These are phyloP conservation scores for Macrophomina phaseolina DNA, from an alignment of 2,329 filamentous ascomycete species.

Conservation along the genomic window DNA sequence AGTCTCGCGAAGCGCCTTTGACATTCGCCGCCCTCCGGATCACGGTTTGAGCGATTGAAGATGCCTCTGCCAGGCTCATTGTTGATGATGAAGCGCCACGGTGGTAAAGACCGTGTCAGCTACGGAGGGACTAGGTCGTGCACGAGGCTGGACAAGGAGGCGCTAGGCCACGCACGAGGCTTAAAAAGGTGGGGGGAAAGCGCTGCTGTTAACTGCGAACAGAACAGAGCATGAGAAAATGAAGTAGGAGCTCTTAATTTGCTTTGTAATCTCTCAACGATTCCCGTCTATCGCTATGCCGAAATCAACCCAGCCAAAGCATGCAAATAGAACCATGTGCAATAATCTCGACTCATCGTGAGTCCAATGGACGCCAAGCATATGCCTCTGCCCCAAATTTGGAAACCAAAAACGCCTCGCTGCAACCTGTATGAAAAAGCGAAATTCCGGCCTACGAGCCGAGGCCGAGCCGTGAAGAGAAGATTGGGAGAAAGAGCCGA, in stretches of 20 bases:
- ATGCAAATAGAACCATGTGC: background rate
- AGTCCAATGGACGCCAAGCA: slow-evolving; percentile 26
- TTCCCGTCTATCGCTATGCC: slow-evolving; percentile 24
- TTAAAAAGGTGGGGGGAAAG: background rate
- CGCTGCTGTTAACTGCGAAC: background rate
- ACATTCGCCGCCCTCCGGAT: background rate
- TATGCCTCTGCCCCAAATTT: slow-evolving; percentile 20
- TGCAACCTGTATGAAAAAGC: slow-evolving; percentile 7
- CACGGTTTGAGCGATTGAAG: background rate
- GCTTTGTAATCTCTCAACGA: slow-evolving; percentile 1
- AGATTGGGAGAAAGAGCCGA: background rate
- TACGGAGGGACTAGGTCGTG: background rate
- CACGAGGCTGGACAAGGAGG: background rate
- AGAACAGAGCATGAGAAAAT: background rate
- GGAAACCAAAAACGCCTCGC: slow-evolving; percentile 25
- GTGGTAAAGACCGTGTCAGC: background rate
- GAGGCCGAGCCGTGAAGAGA: slow-evolving; percentile 1
- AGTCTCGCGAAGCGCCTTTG: background rate
- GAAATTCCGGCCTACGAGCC: background rate
- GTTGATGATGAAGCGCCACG: background rate
- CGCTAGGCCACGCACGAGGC: background rate
- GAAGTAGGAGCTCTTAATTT: slow-evolving; percentile 15
- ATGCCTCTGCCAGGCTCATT: background rate
- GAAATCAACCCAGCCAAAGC: slow-evolving; percentile 15
- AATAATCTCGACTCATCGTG: slow-evolving; percentile 5